Percentiles rank a stretch among this genome's conserved stretches.
These are phyloP conservation scores for Amanita fuliginea DNA, from an alignment of 768 basidiomycete species.

Conservation along the genomic window DNA sequence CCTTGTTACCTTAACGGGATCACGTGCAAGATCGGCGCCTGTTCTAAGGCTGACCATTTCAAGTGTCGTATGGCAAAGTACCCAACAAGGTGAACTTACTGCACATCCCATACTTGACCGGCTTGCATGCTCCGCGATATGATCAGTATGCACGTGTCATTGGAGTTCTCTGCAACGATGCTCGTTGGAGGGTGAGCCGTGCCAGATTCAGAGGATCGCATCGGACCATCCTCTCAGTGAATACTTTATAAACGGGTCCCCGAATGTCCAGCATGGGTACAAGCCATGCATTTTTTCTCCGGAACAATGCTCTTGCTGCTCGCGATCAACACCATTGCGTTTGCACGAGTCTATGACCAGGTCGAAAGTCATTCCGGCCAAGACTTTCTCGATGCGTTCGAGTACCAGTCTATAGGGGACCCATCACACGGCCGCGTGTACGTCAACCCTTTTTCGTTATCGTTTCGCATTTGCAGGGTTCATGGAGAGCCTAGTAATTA, in stretches of 20 bases:
- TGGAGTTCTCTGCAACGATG: not conserved
- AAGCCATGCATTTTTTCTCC: not conserved
- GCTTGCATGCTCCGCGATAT: not conserved
- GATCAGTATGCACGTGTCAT: not conserved
- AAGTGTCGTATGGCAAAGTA: not conserved
- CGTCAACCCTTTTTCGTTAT: slow-evolving; percentile 11
- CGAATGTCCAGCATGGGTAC: not conserved
- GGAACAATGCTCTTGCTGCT: slow-evolving; percentile 7
- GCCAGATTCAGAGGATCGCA: not conserved
- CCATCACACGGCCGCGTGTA: slow-evolving; percentile 62
- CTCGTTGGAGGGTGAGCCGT: not conserved
- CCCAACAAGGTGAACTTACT: not conserved
- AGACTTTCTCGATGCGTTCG: slow-evolving; percentile 42
- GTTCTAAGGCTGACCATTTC: not conserved
- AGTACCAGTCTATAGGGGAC: slow-evolving; percentile 37
- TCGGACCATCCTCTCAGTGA: not conserved
- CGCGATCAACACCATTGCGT: slow-evolving; percentile 11
- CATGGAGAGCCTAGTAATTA: slow-evolving; percentile 24
- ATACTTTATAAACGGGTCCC: not conserved
- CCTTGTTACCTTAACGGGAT: too few species aligned
- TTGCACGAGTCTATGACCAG: slow-evolving; percentile 33
- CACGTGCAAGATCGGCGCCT: not conserved
- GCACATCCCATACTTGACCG: too few species aligned
- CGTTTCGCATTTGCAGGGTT: not conserved
- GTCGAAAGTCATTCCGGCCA: slow-evolving; percentile 33